Base-by-base conservation (phyloP, 83 land plant genomes). In the Picea abies region DNA sequence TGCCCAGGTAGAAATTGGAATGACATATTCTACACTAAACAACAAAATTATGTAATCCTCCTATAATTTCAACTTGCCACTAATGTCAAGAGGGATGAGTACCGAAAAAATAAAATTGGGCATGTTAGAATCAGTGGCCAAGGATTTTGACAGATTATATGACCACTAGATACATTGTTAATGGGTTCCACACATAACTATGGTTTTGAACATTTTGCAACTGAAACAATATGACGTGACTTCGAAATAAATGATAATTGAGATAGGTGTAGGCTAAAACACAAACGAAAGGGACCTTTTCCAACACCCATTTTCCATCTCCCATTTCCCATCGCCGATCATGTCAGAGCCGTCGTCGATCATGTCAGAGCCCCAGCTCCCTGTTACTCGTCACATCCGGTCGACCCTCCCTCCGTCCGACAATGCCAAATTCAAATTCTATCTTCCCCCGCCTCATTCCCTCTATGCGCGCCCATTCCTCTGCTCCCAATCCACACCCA, bases 31-130 rank as follows among this genome's bases (percentile, higher is more conserved):
- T 5, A 65, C 88, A 56, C 85, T 79, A 70, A 92, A 92, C 62
- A 93, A 60, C 41, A 90, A 70, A 11, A 95, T 92, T 25, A 89
- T 69, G 12, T 93, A 94, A 79, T 93, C 95, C 73, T 68, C 47
- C 39, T 63, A 83, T 17, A 63, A 79, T 19, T 83, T 41, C 23
- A 56, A 35, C 56, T 76, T 63, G 37, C 81, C 85, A 83, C 35
- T 5, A 72, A 76, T 64, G 62, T 84, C 76, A 79, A 82, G 29
- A 64, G 82, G 56, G 15, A 76, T 58, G 71, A 82, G 76, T 35
- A 89, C 91, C 41, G 93, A 87, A 32, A 89, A 90, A 71, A 90
- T 94, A 90, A 95, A 92, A 32, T 85, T 81, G n/a, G 93, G 67
- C 39, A 60, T 60, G 66, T 83, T 82, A 23, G 62, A 35, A 35